Evolutionary conservation across 1,284 basidiomycete species (phyloP).

Genomic region (Mycena citricolor): DNA sequence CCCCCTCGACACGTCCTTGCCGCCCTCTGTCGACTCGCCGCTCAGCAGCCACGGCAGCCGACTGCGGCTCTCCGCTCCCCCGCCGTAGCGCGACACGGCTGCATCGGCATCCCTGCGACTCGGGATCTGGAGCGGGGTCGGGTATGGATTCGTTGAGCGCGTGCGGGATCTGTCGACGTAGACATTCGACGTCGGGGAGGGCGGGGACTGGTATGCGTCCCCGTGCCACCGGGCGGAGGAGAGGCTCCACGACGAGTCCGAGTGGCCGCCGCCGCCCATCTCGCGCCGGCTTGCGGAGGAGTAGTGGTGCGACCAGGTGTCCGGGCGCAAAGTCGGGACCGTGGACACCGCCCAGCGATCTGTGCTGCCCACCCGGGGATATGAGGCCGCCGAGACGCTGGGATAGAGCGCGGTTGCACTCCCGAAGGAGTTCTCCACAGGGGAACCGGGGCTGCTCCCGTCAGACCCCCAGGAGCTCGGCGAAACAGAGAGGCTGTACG

Average conservation of each 20-base stretch:
- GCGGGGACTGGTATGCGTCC: slow-evolving; percentile 15
- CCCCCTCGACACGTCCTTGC: slow-evolving; percentile 6
- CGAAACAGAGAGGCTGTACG: slow-evolving; percentile 39
- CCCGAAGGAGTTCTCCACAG: slow-evolving; percentile 35
- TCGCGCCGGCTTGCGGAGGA: slow-evolving; percentile 3
- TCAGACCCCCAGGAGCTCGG: slow-evolving; percentile 37
- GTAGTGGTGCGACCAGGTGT: slow-evolving; percentile 13
- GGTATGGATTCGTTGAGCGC: slow-evolving; percentile 37
- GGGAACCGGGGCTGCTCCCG: slow-evolving; percentile 28
- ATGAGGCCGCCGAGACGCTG: slow-evolving; percentile 27
- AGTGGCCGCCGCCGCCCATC: slow-evolving; percentile 1
- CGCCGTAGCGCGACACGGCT: slow-evolving; percentile 10
- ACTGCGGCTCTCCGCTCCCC: slow-evolving; percentile 17
- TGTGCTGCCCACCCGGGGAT: slow-evolving; percentile 24
- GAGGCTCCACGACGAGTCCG: slow-evolving; percentile 14
- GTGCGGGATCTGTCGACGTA: slow-evolving; percentile 41
- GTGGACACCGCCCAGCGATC: slow-evolving; percentile 29
- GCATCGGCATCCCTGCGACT: slow-evolving; percentile 15
- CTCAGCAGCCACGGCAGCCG: slow-evolving; percentile 24
- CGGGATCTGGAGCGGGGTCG: slow-evolving; percentile 27
- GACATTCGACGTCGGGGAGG: slow-evolving; percentile 20
- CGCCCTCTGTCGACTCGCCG: slow-evolving; percentile 2
- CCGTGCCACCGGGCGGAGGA: slow-evolving; percentile 20
- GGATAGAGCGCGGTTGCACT: slow-evolving; percentile 33
- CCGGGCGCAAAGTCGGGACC: slow-evolving; percentile 16